These are phyloP conservation scores for Spathaspora girioi DNA, from an alignment of 805 yeast species.

Conservation along the genomic window DNA sequence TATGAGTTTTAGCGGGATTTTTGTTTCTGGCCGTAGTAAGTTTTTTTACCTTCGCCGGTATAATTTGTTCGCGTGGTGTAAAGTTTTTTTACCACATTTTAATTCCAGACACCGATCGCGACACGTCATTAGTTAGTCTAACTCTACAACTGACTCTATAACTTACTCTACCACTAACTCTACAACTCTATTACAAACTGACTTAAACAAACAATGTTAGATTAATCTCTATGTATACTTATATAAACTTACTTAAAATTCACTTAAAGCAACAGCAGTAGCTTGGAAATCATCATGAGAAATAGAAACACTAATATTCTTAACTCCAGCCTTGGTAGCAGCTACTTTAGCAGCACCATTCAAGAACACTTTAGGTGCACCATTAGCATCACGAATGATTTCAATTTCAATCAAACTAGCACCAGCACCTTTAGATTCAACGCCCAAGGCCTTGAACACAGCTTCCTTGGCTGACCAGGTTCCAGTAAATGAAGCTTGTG, in stretches of 20 bases:
- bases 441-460: slow-evolving; percentile 92
- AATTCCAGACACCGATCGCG: neutral
- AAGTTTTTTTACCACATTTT: neutral
- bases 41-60: neutral
- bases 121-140: too few species aligned
- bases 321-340: slow-evolving; percentile 68
- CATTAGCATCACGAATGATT: slow-evolving; percentile 65
- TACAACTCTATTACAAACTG: too few species aligned
- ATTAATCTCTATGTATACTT: neutral
- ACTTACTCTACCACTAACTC: too few species aligned
- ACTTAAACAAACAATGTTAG: neutral
- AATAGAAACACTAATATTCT: slow-evolving; percentile 77
- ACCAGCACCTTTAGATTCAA: slow-evolving; percentile 88
- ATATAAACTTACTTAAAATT: slow-evolving; percentile 29
- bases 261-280: slow-evolving; percentile 89
- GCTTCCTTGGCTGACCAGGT: slow-evolving; percentile 99
- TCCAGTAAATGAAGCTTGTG: slow-evolving; percentile 91
- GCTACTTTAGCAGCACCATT: slow-evolving; percentile 73
- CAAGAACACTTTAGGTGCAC: slow-evolving; percentile 79
- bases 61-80: neutral
- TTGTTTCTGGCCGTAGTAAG: neutral
- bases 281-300: slow-evolving; percentile 97
- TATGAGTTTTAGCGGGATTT: neutral
- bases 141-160: too few species aligned
- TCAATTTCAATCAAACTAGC: slow-evolving; percentile 92